Percentiles rank a stretch among this genome's conserved stretches.
Evolutionary conservation across 1,284 basidiomycete genomes (phyloP).

Genomic region (Trametes versicolor): DNA sequence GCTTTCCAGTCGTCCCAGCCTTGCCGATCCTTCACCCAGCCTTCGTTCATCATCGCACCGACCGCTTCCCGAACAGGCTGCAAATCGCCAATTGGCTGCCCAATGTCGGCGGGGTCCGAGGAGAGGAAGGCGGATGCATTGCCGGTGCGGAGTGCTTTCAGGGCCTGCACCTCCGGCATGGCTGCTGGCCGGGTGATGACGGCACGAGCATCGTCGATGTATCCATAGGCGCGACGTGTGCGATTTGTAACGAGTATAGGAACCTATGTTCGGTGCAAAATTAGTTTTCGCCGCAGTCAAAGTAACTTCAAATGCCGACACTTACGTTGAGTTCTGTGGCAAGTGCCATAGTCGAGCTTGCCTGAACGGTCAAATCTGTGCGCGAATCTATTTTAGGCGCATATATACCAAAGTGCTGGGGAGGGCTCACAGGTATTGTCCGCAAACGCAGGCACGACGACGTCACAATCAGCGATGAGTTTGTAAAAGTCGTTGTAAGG

Average conservation of each 20-base stretch:
- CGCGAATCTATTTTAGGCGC: no score
- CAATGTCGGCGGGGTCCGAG: conserved; percentile 31
- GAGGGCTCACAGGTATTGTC: conserved; percentile 35
- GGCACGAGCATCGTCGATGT: conserved; percentile 48
- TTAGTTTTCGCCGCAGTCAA: no score
- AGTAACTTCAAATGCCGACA: neutral
- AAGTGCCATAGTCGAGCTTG: conserved; percentile 51
- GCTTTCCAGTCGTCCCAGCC: conserved; percentile 35
- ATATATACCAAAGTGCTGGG: neutral
- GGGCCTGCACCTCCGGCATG: conserved; percentile 48
- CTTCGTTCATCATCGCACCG: conserved; percentile 31
- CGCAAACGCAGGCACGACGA: conserved; percentile 50
- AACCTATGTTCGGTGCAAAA: conserved; percentile 37
- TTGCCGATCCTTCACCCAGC: conserved; percentile 30
- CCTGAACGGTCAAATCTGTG: conserved; percentile 46
- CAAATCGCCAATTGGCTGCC: conserved; percentile 26
- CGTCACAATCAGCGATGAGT: conserved; percentile 48
- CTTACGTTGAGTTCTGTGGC: conserved; percentile 48
- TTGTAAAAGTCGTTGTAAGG: conserved; percentile 48
- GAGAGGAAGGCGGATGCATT: conserved; percentile 34
- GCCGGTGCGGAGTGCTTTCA: conserved; percentile 47
- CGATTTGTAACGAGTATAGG: conserved; percentile 49
- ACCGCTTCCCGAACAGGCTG: conserved; percentile 27
- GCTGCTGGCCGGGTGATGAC: conserved; percentile 49
- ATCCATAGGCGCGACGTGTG: conserved; percentile 47